Evolutionary conservation across 2,329 filamentous ascomycete genomes (phyloP).

Genomic region (Aspergillus sp.): DNA sequence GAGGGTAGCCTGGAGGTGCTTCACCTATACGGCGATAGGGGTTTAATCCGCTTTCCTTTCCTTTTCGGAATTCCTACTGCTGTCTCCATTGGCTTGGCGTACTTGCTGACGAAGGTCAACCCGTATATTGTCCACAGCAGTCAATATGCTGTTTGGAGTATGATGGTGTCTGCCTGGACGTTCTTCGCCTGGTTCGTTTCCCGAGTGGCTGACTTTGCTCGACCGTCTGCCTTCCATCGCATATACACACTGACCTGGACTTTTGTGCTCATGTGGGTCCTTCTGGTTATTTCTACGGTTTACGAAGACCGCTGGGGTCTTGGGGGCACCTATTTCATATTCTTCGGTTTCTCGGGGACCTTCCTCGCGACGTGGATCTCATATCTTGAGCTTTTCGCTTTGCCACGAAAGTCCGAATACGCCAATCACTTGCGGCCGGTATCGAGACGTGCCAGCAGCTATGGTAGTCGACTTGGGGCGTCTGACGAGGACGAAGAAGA

Average conservation of each 20-base stretch:
- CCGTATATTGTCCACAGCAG: slow-evolving; percentile 91
- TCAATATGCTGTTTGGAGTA: slow-evolving; percentile 83
- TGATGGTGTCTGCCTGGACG: slow-evolving; percentile 82
- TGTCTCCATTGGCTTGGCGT: slow-evolving; percentile 72
- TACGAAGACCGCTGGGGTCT: slow-evolving; percentile 75
- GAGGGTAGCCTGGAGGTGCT: slow-evolving; percentile 65
- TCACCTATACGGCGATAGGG: slow-evolving; percentile 73
- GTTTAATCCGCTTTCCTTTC: slow-evolving; percentile 82
- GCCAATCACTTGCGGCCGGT: slow-evolving; percentile 60
- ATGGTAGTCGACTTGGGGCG: slow-evolving; percentile 48
- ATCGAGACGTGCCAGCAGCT: slow-evolving; percentile 40
- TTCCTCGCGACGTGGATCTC: slow-evolving; percentile 76
- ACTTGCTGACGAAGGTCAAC: slow-evolving; percentile 80
- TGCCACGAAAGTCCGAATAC: slow-evolving; percentile 73
- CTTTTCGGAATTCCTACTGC: slow-evolving; percentile 70
- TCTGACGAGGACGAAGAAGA: slow-evolving; percentile 47
- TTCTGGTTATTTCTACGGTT: slow-evolving; percentile 74
- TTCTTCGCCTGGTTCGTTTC: slow-evolving; percentile 82
- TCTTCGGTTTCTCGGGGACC: slow-evolving; percentile 76
- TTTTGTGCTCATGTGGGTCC: slow-evolving; percentile 72
- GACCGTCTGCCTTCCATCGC: slow-evolving; percentile 85
- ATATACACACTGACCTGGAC: slow-evolving; percentile 84
- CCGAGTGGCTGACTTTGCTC: slow-evolving; percentile 74
- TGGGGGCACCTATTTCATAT: slow-evolving; percentile 76
- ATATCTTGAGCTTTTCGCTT: slow-evolving; percentile 77